Conservation (phyloP, 345 rosid species). For the Hibiscus tridactylites region DNA sequence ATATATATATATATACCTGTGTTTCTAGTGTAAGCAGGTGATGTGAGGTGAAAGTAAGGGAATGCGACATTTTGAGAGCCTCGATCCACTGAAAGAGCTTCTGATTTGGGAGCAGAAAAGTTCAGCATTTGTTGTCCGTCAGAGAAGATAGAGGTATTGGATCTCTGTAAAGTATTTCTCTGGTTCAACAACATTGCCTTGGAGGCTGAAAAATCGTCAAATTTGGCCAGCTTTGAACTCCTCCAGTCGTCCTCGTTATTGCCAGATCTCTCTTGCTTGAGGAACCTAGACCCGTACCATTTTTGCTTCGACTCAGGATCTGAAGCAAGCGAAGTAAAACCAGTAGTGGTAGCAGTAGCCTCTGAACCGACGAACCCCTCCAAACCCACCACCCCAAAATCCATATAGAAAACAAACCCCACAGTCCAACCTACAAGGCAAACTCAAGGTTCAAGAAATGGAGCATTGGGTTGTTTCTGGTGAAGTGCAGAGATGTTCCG, state of each 20-base stretch:
- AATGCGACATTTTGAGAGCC: conserved; percentile 26
- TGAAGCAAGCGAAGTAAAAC: conserved; percentile 26
- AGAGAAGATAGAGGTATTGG: conserved; percentile 28
- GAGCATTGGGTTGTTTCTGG: conserved; percentile 10
- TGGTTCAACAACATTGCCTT: conserved; percentile 33
- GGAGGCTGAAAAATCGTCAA: conserved; percentile 23
- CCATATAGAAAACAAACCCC: conserved; percentile 27
- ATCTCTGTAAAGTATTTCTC: conserved; percentile 27
- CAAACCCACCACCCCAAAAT: conserved; percentile 43
- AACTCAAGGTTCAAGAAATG: conserved; percentile 7
- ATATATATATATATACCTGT: conserved; percentile 21
- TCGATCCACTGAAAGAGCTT: conserved; percentile 16
- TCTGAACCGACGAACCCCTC: conserved; percentile 41
- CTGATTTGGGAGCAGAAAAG: conserved; percentile 53
- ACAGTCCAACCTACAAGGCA: conserved; percentile 5
- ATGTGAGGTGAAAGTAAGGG: conserved; percentile 37
- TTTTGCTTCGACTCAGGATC: conserved; percentile 45
- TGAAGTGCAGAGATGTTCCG: neutral
- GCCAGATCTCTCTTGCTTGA: conserved; percentile 44
- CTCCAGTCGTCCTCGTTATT: conserved; percentile 39
- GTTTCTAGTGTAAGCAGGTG: conserved; percentile 28
- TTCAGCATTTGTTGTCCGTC: conserved; percentile 48
- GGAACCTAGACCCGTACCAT: conserved; percentile 52
- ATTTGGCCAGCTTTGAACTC: conserved; percentile 39
- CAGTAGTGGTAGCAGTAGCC: conserved; percentile 8